phyloP scores from a whole-genome alignment of 805 yeast species.

The Millerago galiae region DNA sequence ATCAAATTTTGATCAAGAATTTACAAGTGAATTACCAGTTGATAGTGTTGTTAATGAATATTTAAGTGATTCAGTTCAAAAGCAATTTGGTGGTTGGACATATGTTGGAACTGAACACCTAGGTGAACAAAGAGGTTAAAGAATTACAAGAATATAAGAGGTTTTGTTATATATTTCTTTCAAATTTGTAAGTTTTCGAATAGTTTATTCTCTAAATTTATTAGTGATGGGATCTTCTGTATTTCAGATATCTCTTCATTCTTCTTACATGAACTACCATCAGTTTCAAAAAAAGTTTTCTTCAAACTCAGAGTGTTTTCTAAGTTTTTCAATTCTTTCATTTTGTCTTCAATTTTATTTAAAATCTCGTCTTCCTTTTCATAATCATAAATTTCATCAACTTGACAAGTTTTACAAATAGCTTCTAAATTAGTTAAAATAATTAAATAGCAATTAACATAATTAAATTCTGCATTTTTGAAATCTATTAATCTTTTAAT shows the following conservation, averaged over 20 bases:
- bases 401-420: slow-evolving; percentile 12
- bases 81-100: slow-evolving; percentile 99
- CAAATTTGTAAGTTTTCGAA: slow-evolving; percentile 5
- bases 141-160: not conserved
- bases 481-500: slow-evolving; percentile 4
- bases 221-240: slow-evolving; percentile 5
- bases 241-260: slow-evolving; percentile 5
- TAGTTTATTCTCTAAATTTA: slow-evolving; percentile 6
- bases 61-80: slow-evolving; percentile 90
- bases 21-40: slow-evolving; percentile 87
- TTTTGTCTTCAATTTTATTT: slow-evolving; percentile 16
- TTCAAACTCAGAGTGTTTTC: slow-evolving; percentile 12
- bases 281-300: slow-evolving; percentile 10
- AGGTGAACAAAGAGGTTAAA: slow-evolving; percentile 21
- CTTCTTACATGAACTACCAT: slow-evolving; percentile 4
- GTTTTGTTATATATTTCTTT: not conserved
- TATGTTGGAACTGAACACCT: slow-evolving; percentile 64
- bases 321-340: slow-evolving; percentile 17
- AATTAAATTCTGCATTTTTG: slow-evolving; percentile 16
- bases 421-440: slow-evolving; percentile 16
- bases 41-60: slow-evolving; percentile 94
- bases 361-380: slow-evolving; percentile 22
- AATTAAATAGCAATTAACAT: slow-evolving; percentile 15
- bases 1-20: slow-evolving; percentile 86
- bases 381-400: slow-evolving; percentile 16